Evolutionary conservation across 208 protist species (phyloP).

Genomic region (Herpetomonas muscarum): DNA sequence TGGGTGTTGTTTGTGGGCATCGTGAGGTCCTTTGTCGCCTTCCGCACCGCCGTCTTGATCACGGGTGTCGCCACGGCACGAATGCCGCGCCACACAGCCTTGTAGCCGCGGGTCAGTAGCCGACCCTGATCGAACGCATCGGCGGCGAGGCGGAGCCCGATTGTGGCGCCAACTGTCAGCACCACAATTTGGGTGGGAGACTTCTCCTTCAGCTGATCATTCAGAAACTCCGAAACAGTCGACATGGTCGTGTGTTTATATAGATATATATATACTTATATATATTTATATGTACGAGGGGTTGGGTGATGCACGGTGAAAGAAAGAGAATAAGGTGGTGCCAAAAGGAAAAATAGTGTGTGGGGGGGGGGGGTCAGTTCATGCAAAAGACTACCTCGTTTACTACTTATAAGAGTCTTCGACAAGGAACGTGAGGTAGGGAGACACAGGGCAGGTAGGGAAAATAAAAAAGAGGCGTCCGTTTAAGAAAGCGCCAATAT

Average conservation of each 20-base stretch:
- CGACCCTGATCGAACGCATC: constrained; percentile 45
- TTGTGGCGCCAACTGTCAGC: constrained; percentile 34
- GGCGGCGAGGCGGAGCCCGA: constrained; percentile 31
- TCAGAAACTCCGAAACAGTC: constrained; percentile 53
- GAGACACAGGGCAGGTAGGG: too few species aligned
- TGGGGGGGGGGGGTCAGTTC: too few species aligned
- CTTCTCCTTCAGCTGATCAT: constrained; percentile 43
- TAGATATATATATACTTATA: constrained; percentile 2
- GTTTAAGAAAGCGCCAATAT: too few species aligned
- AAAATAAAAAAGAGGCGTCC: too few species aligned
- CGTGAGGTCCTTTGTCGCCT: constrained; percentile 31
- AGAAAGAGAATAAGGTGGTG: not conserved
- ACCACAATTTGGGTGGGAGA: constrained; percentile 54
- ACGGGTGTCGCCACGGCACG: constrained; percentile 47
- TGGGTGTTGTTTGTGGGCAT: constrained; percentile 68
- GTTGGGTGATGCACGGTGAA: not conserved
- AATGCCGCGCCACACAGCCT: constrained; percentile 48
- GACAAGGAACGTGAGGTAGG: too few species aligned
- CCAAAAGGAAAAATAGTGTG: too few species aligned
- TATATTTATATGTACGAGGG: constrained; percentile 6
- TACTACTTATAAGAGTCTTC: too few species aligned
- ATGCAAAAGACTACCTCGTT: too few species aligned
- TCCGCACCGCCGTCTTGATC: constrained; percentile 48
- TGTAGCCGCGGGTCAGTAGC: constrained; percentile 48
- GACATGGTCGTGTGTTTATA: constrained; percentile 23